Conservation (phyloP, 345 rosid genomes). For the Gossypium arboreum region DNA sequence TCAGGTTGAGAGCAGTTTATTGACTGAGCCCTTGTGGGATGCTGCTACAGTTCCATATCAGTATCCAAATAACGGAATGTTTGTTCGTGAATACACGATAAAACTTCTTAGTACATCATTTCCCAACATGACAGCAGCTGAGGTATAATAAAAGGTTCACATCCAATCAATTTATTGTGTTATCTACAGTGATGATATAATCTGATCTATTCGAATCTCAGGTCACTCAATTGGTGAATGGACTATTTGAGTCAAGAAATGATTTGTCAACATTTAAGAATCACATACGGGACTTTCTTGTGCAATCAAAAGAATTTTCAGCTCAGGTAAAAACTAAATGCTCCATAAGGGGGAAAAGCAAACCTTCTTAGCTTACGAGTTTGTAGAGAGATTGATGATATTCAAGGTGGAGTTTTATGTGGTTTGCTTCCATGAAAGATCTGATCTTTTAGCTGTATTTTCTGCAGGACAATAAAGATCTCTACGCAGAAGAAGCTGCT, state of each 20-base stretch:
- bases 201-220: conserved; percentile 32
- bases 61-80: conserved; percentile 67
- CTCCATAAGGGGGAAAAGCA: neutral
- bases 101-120: conserved; percentile 88
- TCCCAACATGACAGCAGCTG: conserved; percentile 88
- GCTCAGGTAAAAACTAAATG: conserved; percentile 49
- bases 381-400: neutral
- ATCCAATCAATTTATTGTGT: neutral
- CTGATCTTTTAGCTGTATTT: neutral
- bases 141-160: conserved; percentile 40
- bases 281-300: conserved; percentile 92
- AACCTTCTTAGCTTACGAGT: neutral
- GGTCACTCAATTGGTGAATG: conserved; percentile 89
- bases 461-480: conserved; percentile 71
- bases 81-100: conserved; percentile 89
- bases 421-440: neutral
- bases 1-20: conserved; percentile 75
- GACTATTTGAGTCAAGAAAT: conserved; percentile 75
- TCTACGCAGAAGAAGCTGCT: conserved; percentile 79
- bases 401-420: neutral
- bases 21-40: conserved; percentile 97
- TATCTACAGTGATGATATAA: neutral
- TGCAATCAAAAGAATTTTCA: conserved; percentile 79
- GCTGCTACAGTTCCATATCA: conserved; percentile 63
- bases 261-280: conserved; percentile 76